Evolutionary conservation across 192 early-diverging fungal genomes (phyloP).

Genomic region (Polychytrium aggregatum): DNA sequence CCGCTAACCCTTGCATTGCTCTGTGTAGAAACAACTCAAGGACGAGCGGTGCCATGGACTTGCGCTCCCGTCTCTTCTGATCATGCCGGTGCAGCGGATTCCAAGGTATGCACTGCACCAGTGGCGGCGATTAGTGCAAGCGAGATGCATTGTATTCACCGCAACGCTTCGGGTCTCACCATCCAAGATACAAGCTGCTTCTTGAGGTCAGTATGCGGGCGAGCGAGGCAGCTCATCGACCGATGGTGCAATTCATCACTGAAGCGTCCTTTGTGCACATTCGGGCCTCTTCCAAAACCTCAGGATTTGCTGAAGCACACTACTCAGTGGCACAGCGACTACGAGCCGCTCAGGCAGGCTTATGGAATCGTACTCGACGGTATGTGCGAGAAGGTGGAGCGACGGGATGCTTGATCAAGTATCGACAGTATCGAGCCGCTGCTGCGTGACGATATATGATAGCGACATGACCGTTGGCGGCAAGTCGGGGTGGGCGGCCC

Average conservation of each 20-base stretch:
- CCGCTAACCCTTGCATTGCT: background rate
- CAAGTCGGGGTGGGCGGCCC: too few species aligned
- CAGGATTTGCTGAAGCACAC: slow-evolving; percentile 49
- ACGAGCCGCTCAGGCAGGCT: slow-evolving; percentile 53
- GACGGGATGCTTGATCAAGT: too few species aligned
- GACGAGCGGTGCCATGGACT: slow-evolving; percentile 49
- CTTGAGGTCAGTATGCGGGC: slow-evolving; percentile 45
- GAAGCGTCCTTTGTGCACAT: too few species aligned
- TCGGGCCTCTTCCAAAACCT: too few species aligned
- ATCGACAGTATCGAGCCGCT: too few species aligned
- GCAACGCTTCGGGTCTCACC: too few species aligned
- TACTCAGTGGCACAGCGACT: slow-evolving; percentile 58
- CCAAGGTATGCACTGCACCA: slow-evolving; percentile 58
- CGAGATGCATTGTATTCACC: too few species aligned
- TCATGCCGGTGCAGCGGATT: slow-evolving; percentile 87
- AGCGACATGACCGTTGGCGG: too few species aligned
- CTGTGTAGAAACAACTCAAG: slow-evolving; percentile 24
- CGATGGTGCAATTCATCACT: too few species aligned
- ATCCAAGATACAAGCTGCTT: slow-evolving; percentile 62
- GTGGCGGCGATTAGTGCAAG: too few species aligned
- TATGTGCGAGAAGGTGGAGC: background rate
- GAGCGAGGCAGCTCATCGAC: too few species aligned
- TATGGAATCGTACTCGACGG: slow-evolving; percentile 42
- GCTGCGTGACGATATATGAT: too few species aligned
- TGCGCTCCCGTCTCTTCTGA: slow-evolving; percentile 63